Conservation (phyloP, 441 rosid species). For the Theobroma grandiflorum region DNA sequence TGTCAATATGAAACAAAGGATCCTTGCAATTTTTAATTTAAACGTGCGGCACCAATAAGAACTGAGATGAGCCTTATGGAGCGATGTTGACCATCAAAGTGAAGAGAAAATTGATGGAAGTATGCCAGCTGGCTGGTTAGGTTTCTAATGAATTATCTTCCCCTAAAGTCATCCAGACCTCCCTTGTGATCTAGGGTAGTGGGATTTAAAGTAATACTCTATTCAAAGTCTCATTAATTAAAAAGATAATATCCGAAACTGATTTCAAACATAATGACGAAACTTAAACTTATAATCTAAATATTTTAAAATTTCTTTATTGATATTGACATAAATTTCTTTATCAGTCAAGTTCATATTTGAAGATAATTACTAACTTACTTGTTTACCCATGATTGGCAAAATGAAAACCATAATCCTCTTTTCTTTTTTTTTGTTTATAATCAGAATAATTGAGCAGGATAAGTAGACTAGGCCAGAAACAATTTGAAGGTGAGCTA, state of each 20-base stretch:
- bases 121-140: neutral
- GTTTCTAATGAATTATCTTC: neutral
- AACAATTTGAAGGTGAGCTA: neutral
- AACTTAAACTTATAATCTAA: too few relatives aligned
- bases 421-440: neutral
- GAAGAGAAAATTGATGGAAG: neutral
- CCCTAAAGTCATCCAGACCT: neutral
- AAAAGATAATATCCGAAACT: too few relatives aligned
- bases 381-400: too few relatives aligned
- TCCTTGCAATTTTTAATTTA: neutral
- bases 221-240: too few relatives aligned
- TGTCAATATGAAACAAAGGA: neutral
- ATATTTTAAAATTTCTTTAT: too few relatives aligned
- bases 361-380: too few relatives aligned
- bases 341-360: too few relatives aligned
- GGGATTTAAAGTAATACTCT: neutral
- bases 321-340: too few relatives aligned
- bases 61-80: neutral
- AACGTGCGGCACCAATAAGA: neutral
- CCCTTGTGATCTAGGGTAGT: neutral
- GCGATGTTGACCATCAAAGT: neutral
- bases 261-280: too few relatives aligned
- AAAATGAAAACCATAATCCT: too few relatives aligned
- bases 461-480: neutral
- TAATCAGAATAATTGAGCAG: neutral